Conservation (phyloP, 352 stramenopile species). For the Ophiocytium majus region DNA sequence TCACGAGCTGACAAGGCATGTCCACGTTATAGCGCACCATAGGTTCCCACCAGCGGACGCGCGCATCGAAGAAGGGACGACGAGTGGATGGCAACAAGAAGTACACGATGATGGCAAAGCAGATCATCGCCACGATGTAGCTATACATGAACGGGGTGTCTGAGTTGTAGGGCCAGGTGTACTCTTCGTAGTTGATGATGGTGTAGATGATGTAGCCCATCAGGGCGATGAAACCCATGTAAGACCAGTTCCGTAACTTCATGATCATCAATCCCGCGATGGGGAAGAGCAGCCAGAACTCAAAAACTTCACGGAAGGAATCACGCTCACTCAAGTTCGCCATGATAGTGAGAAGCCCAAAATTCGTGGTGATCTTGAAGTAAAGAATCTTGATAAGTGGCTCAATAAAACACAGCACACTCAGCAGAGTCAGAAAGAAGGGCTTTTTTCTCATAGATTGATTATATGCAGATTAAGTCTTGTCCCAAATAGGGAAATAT, state of each 20-base stretch:
- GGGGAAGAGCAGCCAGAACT: neutral
- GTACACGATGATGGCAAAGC: neutral
- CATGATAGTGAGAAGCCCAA: neutral
- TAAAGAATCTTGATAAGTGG: conserved; percentile 11
- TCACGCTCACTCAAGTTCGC: neutral
- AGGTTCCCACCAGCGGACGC: conserved; percentile 2
- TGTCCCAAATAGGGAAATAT: no score
- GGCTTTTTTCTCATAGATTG: conserved; percentile 13
- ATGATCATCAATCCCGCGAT: neutral
- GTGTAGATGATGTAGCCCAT: neutral
- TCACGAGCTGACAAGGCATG: neutral
- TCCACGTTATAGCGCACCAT: neutral
- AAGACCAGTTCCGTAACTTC: neutral
- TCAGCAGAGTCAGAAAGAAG: neutral
- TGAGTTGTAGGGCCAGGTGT: conserved; percentile 10
- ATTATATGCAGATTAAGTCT: no score
- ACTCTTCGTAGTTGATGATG: neutral
- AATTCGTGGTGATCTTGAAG: conserved; percentile 13
- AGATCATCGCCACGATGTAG: neutral
- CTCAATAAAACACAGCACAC: conserved; percentile 9
- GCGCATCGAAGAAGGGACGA: neutral
- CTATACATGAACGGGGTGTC: neutral
- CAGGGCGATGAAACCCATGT: neutral
- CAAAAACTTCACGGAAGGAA: neutral
- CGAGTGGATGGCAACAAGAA: neutral